These are phyloP conservation scores for Myxozyma vanderwaltii DNA, from an alignment of 805 yeast genomes.

Conservation along the genomic window DNA sequence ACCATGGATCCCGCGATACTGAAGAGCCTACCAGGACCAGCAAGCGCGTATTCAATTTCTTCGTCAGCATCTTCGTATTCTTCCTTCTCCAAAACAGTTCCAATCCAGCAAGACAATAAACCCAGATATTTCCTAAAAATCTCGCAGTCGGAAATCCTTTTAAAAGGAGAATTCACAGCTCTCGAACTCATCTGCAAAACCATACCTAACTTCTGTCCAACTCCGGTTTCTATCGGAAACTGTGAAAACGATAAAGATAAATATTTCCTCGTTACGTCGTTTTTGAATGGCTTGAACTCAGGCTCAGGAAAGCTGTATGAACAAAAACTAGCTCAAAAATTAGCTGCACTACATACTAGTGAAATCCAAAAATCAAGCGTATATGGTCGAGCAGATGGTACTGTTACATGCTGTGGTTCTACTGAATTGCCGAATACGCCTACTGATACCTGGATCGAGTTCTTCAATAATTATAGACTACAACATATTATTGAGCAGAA, in stretches of 20 bases:
- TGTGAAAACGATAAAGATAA: slow-evolving; percentile 1
- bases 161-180: slow-evolving; percentile 18
- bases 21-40: slow-evolving; percentile 16
- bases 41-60: slow-evolving; percentile 7
- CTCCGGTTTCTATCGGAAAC: slow-evolving; percentile 9
- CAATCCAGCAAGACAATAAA: slow-evolving; percentile 1
- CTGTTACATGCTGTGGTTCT: slow-evolving; percentile 28
- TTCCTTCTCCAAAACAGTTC: slow-evolving; percentile 16
- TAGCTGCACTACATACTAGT: slow-evolving; percentile 16
- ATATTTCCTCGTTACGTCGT: slow-evolving; percentile 16
- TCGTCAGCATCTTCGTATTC: background rate
- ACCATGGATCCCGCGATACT: slow-evolving; percentile 23
- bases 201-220: slow-evolving; percentile 21
- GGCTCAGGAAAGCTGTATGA: slow-evolving; percentile 22
- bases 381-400: slow-evolving; percentile 26
- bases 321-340: slow-evolving; percentile 15
- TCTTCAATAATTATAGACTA: slow-evolving; percentile 18
- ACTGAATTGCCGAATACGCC: slow-evolving; percentile 28
- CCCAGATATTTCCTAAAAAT: slow-evolving; percentile 17
- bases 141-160: background rate
- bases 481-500: slow-evolving; percentile 25
- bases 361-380: background rate
- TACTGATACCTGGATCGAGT: slow-evolving; percentile 28
- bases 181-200: slow-evolving; percentile 12
- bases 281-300: slow-evolving; percentile 5